Base-by-base conservation (phyloP, 2,329 filamentous ascomycete genomes). In the Scytalidium lignicola region DNA sequence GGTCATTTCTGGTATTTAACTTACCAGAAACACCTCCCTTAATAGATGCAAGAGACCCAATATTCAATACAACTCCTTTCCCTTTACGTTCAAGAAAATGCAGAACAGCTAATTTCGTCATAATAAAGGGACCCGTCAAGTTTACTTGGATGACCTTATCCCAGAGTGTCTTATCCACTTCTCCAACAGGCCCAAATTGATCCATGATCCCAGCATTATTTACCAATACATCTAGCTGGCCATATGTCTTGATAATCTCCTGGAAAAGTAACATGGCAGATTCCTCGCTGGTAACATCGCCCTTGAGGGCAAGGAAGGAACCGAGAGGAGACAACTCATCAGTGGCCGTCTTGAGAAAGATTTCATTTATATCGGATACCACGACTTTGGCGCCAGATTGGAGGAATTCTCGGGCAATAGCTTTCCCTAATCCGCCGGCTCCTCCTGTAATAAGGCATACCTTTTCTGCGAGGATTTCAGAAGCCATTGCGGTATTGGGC, bases 231-330 rank as follows among this genome's bases (percentile, higher is more conserved):
- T 79, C 73, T 12, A 80, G 70, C 45, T 70, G 70, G 6, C 77
- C 78, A 47, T 75, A 74, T 32, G 67, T 67, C 20, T 65, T 54
- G 13, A 79, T 59, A 17, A 71, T 69, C 43, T 60, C 62, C 6
- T 66, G 62, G 43, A 79, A 71, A 77, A 77, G 80, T 18, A 57
- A 57, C 22, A 80, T 74, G 9, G 80, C 77, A 22, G 77, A 66
- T 4, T 62, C 57, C 44, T 69, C 67, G 46, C 71, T 68, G 23
- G 71, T 72, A 15, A 80, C 67, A 51, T 80, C 75, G 20, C 80
- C 71, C 26, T 64, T 67, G 41, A 69, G 46, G 41, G 66, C 53
- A 49, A 68, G 65, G 2, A 60, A 50, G 0, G 52, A 51, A 54
- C 58, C 3, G 65, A 40, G 1, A 52, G 26, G 7, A 13, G 26